A percentile compares a stretch with the other conserved stretches of the same genome.
These are phyloP conservation scores for Nyssa sinensis DNA, from an alignment of 148 eudicot species.

Conservation along the genomic window DNA sequence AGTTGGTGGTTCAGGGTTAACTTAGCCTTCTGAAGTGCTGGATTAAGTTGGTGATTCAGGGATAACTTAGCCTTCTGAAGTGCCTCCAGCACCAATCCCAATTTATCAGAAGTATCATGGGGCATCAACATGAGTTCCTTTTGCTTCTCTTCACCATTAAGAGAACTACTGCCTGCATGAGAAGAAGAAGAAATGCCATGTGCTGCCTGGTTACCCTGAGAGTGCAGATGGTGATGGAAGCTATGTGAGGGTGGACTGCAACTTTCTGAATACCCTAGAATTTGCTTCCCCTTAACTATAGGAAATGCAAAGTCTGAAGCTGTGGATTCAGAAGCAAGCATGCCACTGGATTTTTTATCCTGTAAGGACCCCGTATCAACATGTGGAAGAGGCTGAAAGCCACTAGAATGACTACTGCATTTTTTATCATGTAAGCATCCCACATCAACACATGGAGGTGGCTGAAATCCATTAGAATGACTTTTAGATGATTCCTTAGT, in stretches of 20 bases:
- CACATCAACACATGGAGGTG: conserved; percentile 23
- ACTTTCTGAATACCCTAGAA: conserved; percentile 18
- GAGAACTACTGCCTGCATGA: conserved; percentile 12
- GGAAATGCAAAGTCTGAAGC: conserved; percentile 43
- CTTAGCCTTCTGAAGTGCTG: conserved; percentile 74
- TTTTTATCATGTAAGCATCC: conserved; percentile 19
- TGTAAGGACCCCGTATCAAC: conserved; percentile 20
- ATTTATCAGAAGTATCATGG: conserved; percentile 28
- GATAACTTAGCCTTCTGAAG: conserved; percentile 71
- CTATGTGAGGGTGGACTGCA: background rate
- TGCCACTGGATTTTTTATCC: conserved; percentile 18
- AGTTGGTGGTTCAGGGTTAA: conserved; percentile 48
- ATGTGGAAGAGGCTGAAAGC: conserved; percentile 29
- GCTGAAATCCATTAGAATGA: conserved; percentile 32
- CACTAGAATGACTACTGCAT: conserved; percentile 23
- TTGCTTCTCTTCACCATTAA: conserved; percentile 16
- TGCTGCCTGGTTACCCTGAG: conserved; percentile 4
- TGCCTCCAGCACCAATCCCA: conserved; percentile 56
- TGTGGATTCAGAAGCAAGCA: conserved; percentile 22
- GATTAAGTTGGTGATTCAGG: conserved; percentile 46
- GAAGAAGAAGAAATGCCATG: conserved; percentile 14
- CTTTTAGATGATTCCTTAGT: conserved; percentile 23
- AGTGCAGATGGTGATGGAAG: conserved; percentile 1
- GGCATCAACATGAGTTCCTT: conserved; percentile 30
- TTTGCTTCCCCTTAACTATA: conserved; percentile 9